These are phyloP conservation scores for Coemansia sp. DNA, from an alignment of 192 early-diverging fungal species.

Conservation along the genomic window DNA sequence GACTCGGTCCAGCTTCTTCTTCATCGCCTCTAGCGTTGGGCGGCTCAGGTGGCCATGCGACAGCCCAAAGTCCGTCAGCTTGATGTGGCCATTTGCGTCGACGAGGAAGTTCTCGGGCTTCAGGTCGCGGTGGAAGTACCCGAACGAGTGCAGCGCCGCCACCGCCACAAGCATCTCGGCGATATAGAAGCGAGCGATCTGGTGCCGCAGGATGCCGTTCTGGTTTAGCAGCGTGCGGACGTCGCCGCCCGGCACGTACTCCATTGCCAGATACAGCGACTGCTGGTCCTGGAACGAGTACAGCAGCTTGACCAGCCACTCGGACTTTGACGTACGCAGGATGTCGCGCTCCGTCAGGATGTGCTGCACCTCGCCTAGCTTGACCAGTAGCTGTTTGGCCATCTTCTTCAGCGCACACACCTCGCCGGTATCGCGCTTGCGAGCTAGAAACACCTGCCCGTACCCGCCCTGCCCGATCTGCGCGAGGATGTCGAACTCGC, in stretches of 20 bases:
- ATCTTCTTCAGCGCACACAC: slow-evolving; percentile 76
- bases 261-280: slow-evolving; percentile 75
- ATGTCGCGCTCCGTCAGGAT: slow-evolving; percentile 77
- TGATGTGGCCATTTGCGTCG: slow-evolving; percentile 75
- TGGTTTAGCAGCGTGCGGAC: slow-evolving; percentile 77
- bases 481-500: slow-evolving; percentile 67
- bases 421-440: slow-evolving; percentile 69
- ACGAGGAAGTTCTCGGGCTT: slow-evolving; percentile 89
- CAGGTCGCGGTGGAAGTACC: slow-evolving; percentile 91
- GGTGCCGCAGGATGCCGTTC: slow-evolving; percentile 70
- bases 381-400: slow-evolving; percentile 65
- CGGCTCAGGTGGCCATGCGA: slow-evolving; percentile 75
- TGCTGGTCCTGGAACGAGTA: slow-evolving; percentile 86
- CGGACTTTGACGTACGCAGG: slow-evolving; percentile 62
- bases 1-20: slow-evolving; percentile 54
- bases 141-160: slow-evolving; percentile 78
- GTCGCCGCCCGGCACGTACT: slow-evolving; percentile 67
- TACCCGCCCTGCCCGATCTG: slow-evolving; percentile 82
- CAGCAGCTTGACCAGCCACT: slow-evolving; percentile 87
- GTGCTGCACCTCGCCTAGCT: slow-evolving; percentile 70
- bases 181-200: slow-evolving; percentile 82
- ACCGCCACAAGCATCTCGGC: slow-evolving; percentile 87
- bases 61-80: slow-evolving; percentile 90
- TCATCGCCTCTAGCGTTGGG: slow-evolving; percentile 50
- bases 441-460: slow-evolving; percentile 73